These are phyloP conservation scores for Sonneratia caseolaris DNA, from an alignment of 345 rosid species.

Conservation along the genomic window DNA sequence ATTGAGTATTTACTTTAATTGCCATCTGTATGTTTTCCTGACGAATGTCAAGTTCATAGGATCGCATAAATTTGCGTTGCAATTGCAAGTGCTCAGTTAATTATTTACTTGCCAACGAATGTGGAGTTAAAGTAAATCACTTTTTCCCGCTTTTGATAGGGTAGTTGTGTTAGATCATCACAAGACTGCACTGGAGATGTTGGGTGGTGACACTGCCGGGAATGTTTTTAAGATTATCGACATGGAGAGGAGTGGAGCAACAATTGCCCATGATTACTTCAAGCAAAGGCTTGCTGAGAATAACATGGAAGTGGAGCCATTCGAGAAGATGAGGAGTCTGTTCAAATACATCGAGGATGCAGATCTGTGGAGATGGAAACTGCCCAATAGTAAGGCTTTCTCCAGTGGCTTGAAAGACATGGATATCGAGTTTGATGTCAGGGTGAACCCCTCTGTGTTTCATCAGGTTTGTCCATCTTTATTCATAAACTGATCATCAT, in stretches of 20 bases:
- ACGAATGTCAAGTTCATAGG: neutral
- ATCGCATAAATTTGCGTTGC: neutral
- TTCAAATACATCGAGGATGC: slow-evolving; percentile 69
- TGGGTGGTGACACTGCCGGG: slow-evolving; percentile 17
- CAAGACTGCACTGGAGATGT: slow-evolving; percentile 50
- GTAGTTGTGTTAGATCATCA: slow-evolving; percentile 61
- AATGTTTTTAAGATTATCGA: slow-evolving; percentile 51
- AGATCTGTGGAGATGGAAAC: slow-evolving; percentile 70
- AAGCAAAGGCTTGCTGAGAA: slow-evolving; percentile 27
- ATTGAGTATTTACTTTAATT: neutral
- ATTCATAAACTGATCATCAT: neutral
- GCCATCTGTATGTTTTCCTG: neutral
- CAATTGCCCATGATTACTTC: slow-evolving; percentile 69
- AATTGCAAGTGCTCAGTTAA: neutral
- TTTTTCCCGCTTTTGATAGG: slow-evolving; percentile 5
- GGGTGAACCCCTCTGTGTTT: slow-evolving; percentile 43
- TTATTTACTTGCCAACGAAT: neutral
- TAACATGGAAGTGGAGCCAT: slow-evolving; percentile 9
- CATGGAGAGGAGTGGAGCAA: slow-evolving; percentile 64
- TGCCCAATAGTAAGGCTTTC: slow-evolving; percentile 59
- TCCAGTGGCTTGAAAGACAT: slow-evolving; percentile 58
- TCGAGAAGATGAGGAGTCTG: slow-evolving; percentile 33
- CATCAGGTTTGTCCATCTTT: slow-evolving; percentile 25
- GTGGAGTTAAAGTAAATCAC: neutral
- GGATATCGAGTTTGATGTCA: slow-evolving; percentile 35